A percentile compares a stretch with the other conserved stretches of the same genome.
phyloP scores from a whole-genome alignment of 257 asterid species.

The Mentha longifolia region DNA sequence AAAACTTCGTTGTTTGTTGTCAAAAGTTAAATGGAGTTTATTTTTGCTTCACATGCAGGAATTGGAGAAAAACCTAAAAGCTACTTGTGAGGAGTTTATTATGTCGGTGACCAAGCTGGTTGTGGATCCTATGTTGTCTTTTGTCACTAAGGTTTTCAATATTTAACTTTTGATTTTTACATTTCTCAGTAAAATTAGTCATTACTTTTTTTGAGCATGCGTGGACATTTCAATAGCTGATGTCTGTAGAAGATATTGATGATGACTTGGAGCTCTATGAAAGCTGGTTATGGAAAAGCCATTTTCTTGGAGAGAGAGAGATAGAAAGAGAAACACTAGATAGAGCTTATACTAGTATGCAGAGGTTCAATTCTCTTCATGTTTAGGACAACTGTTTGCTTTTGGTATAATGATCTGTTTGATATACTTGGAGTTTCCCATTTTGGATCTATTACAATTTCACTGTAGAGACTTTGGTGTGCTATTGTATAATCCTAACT shows the following conservation, averaged over 20 bases:
- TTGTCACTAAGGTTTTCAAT: slow-evolving; percentile 81
- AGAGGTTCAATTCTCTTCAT: slow-evolving; percentile 14
- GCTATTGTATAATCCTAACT: slow-evolving; percentile 23
- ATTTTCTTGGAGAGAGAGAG: slow-evolving; percentile 8
- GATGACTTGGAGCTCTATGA: neutral
- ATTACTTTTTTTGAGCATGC: slow-evolving; percentile 20
- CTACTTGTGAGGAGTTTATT: slow-evolving; percentile 96
- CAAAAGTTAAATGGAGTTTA: slow-evolving; percentile 24
- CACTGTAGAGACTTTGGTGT: slow-evolving; percentile 7
- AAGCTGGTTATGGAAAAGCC: neutral
- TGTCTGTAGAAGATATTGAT: neutral
- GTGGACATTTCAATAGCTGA: slow-evolving; percentile 4
- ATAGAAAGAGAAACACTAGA: slow-evolving; percentile 1
- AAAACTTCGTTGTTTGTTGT: slow-evolving; percentile 8
- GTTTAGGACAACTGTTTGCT: slow-evolving; percentile 23
- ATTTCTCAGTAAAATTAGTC: neutral
- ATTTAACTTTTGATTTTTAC: neutral
- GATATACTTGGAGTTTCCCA: slow-evolving; percentile 17
- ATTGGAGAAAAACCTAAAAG: slow-evolving; percentile 93
- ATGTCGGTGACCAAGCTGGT: slow-evolving; percentile 96
- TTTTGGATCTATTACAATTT: slow-evolving; percentile 2
- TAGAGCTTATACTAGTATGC: slow-evolving; percentile 1
- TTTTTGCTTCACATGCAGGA: slow-evolving; percentile 61
- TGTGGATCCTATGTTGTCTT: slow-evolving; percentile 97
- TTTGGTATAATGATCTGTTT: neutral